These are phyloP conservation scores for Saccharum hybrid DNA, from an alignment of 202 grass and related monocot genomes.

Conservation along the genomic window DNA sequence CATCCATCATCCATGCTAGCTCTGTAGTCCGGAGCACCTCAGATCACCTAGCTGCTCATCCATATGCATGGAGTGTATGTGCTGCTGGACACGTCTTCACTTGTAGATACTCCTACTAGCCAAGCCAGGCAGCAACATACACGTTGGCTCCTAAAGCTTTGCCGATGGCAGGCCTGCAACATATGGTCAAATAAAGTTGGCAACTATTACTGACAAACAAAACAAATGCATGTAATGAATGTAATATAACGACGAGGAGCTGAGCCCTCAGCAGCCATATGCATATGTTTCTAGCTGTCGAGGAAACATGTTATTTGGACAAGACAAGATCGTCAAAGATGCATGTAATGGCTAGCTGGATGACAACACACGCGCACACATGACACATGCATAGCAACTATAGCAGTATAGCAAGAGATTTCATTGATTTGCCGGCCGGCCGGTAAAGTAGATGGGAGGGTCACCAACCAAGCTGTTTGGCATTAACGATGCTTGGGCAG, in stretches of 20 bases:
- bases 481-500: conserved; percentile 83
- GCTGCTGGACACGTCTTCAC: not conserved
- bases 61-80: not conserved
- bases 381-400: not conserved
- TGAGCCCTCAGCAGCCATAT: not conserved
- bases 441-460: not conserved
- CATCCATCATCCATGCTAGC: no score
- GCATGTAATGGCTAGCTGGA: not conserved
- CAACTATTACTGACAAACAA: not conserved
- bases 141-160: conserved; percentile 52
- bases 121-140: not conserved
- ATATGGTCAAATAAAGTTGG: not conserved
- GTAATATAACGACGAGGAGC: not conserved
- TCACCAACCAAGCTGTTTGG: conserved; percentile 69
- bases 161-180: conserved; percentile 66
- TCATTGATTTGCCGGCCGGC: not conserved
- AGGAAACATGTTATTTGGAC: not conserved
- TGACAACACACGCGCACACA: not conserved
- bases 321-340: not conserved
- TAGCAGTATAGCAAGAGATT: not conserved
- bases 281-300: not conserved
- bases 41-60: no score
- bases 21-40: no score
- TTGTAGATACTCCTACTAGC: not conserved
- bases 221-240: not conserved